Evolutionary conservation across 176 grass and related monocot genomes (phyloP).

Genomic region (Bolboschoenus planiculmis): DNA sequence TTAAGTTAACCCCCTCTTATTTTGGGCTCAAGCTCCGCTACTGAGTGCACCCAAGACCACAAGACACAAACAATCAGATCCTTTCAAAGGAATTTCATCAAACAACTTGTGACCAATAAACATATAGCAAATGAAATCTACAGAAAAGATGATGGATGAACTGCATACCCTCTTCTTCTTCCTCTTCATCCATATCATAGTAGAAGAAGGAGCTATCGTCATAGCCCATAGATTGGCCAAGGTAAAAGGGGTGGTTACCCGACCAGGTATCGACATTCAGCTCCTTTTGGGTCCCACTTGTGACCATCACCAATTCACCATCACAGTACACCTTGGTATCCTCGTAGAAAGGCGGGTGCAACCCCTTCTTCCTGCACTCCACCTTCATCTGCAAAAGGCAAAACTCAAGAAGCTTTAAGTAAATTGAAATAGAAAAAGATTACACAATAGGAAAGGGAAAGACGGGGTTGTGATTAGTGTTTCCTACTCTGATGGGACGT

Average conservation of each 20-base stretch:
- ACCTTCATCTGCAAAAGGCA: slow-evolving; percentile 41
- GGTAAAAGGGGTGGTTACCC: slow-evolving; percentile 94
- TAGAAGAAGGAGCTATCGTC: neutral
- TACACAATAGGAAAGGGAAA: neutral
- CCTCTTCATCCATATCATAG: neutral
- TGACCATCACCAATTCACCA: slow-evolving; percentile 85
- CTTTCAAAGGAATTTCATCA: neutral
- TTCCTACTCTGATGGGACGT: slow-evolving; percentile 37
- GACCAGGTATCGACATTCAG: slow-evolving; percentile 93
- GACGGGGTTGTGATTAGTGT: slow-evolving; percentile 17
- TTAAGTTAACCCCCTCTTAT: too few relatives aligned
- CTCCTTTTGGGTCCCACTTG: slow-evolving; percentile 74
- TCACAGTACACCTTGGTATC: slow-evolving; percentile 97
- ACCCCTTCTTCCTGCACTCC: slow-evolving; percentile 81
- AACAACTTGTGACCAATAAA: neutral
- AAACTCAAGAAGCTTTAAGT: neutral
- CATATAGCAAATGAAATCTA: neutral
- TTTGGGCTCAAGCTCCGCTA: too few relatives aligned
- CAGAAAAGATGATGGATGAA: too few relatives aligned
- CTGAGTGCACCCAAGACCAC: too few relatives aligned
- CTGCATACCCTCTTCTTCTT: neutral
- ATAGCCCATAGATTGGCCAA: slow-evolving; percentile 24
- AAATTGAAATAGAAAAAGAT: neutral
- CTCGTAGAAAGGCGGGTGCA: slow-evolving; percentile 82
- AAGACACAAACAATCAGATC: neutral